Evolutionary conservation across 1,284 basidiomycete species (phyloP).

Genomic region (Boletus smithii): DNA sequence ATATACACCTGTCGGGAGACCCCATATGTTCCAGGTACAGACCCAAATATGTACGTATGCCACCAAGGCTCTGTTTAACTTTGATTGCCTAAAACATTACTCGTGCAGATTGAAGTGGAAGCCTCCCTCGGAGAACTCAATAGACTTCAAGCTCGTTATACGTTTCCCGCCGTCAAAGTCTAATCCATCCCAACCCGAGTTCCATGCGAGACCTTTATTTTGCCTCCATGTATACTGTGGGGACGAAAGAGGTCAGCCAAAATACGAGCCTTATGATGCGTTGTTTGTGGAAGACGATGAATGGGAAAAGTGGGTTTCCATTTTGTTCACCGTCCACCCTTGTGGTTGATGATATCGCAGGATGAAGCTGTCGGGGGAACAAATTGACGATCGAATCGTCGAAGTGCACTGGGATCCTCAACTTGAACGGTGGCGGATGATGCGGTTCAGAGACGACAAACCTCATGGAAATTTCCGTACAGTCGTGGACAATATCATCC

Average conservation of each 20-base stretch:
- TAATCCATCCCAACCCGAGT: conserved; percentile 67
- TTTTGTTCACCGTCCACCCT: background rate
- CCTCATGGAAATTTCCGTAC: conserved; percentile 81
- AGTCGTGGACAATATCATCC: conserved; percentile 82
- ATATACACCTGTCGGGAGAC: conserved; percentile 94
- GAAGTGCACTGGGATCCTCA: conserved; percentile 88
- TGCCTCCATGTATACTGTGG: conserved; percentile 79
- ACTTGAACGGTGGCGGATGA: conserved; percentile 74
- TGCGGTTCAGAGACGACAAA: conserved; percentile 92
- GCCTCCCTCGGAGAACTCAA: conserved; percentile 95
- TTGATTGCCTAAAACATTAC: background rate
- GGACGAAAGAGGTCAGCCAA: conserved; percentile 51
- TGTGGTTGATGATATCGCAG: conserved; percentile 41
- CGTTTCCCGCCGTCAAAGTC: conserved; percentile 75
- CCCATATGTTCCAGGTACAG: conserved; percentile 87
- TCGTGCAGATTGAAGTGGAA: conserved; percentile 93
- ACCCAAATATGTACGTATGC: conserved; percentile 89
- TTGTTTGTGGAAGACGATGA: conserved; percentile 87
- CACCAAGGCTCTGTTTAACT: conserved; percentile 13
- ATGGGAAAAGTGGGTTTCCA: conserved; percentile 82
- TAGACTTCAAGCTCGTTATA: conserved; percentile 94
- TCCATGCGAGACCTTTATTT: conserved; percentile 83
- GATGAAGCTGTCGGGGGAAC: conserved; percentile 81
- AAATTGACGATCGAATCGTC: conserved; percentile 90
- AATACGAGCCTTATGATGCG: conserved; percentile 85